Evolutionary conservation across 306 rosid genomes (phyloP), one percentile per base, ranked within the genome.

Genomic region (Corylus avellana): DNA sequence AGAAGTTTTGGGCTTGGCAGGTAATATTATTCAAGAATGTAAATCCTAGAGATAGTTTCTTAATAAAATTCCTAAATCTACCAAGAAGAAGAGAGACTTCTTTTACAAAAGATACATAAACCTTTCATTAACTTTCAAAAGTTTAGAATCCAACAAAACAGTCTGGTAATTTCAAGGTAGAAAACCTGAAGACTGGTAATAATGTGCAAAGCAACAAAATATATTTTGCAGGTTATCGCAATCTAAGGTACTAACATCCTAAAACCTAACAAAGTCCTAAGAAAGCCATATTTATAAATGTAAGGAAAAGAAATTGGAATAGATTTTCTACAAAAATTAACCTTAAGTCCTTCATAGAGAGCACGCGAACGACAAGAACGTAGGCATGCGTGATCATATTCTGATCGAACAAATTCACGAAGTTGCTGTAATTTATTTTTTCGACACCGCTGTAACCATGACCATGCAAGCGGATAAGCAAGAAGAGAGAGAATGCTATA

Each of bases 291-390:
- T 12, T 67, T 53, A 14, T 17, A 39, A 22, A 56, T 8, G 25
- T 44, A 69, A 1, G 16, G 61, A 69, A 76, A 73, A 46, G 53
- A 20, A 39, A 54, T 53, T 37, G 25, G n/a, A 25, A 79, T 12
- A 79, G 2, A 51, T 47, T 48, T 72, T 49, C 44, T 27, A 29
- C 42, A 72, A 67, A 39, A 14, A 27, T 59, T 68, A 78, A 96
- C 99, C 99, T 96, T 96, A 53, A 96, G 92, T 79, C 99, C 99
- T 87, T 96, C 98, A 81, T 96, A 96, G 18, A 96, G 92, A 77
- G 99, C 99, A 76, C 99, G 96, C 37, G 99, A 96, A 56, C 98
- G 97, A 78, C 99, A 96, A 79, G 99, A 96, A 51, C 90, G 88
- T 77, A 96, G 90, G 86, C 99, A 96, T 50, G 98, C 90, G 73